phyloP scores from a whole-genome alignment of 140 eudicot genomes.

The Artemisia princeps region DNA sequence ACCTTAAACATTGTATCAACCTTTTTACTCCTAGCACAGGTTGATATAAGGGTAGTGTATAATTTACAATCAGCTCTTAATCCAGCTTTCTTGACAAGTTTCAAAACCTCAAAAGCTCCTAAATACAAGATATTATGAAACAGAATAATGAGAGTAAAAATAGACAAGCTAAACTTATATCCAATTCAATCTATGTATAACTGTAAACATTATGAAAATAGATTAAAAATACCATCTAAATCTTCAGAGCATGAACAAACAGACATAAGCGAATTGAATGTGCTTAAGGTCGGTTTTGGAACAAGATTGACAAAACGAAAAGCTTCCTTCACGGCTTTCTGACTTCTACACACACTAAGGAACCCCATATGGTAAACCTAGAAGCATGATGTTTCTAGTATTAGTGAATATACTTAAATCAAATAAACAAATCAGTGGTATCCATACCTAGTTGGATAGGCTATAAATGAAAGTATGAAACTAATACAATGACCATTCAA shows the following conservation, averaged over 20 bases:
- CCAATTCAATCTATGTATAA: neutral
- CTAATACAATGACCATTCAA: neutral
- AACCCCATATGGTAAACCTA: constrained; percentile 86
- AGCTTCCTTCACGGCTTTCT: constrained; percentile 85
- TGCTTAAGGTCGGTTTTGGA: constrained; percentile 78
- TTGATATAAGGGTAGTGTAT: constrained; percentile 86
- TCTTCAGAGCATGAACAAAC: constrained; percentile 74
- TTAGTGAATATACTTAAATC: constrained; percentile 12
- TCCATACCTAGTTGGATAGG: constrained; percentile 6
- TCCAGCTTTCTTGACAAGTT: constrained; percentile 70
- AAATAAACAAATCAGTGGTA: neutral
- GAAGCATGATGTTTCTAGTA: constrained; percentile 25
- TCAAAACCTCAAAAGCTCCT: constrained; percentile 83
- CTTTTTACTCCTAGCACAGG: constrained; percentile 85
- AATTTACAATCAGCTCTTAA: constrained; percentile 81
- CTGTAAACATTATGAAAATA: neutral
- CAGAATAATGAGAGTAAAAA: neutral
- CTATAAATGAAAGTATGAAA: constrained; percentile 9
- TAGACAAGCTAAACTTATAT: constrained; percentile 2
- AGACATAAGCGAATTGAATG: constrained; percentile 91
- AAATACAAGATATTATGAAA: constrained; percentile 24
- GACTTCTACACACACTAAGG: constrained; percentile 54
- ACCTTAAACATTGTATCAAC: constrained; percentile 96
- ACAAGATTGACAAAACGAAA: constrained; percentile 74
- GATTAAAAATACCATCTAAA: constrained; percentile 48